These are phyloP conservation scores for Plasmodium knowlesi DNA, from an alignment of 169 alveolate species.

Conservation along the genomic window DNA sequence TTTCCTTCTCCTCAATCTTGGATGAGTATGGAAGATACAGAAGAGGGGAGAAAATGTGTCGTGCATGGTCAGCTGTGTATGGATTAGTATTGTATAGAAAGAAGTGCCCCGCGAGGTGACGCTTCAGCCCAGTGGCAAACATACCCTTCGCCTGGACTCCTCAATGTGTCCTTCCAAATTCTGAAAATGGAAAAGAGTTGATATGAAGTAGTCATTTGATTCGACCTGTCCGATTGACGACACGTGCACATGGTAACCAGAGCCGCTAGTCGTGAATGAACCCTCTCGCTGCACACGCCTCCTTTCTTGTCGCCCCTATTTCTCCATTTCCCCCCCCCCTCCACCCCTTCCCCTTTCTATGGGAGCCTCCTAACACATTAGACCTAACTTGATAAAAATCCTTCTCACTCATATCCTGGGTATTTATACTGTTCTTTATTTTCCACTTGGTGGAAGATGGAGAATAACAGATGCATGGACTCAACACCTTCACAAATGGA, in stretches of 20 bases:
- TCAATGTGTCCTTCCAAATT: slow-evolving; percentile 36
- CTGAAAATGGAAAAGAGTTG: neutral
- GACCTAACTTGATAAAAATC: slow-evolving; percentile 42
- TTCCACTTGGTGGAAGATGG: neutral
- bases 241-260: neutral
- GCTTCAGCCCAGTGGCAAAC: neutral
- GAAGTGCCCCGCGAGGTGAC: neutral
- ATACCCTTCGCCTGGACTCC: slow-evolving; percentile 34
- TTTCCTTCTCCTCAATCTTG: slow-evolving; percentile 29
- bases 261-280: neutral
- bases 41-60: neutral
- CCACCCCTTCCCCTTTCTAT: neutral
- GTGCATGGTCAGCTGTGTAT: neutral
- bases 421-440: neutral
- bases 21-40: neutral
- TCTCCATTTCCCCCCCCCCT: neutral
- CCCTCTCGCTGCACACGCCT: neutral
- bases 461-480: neutral
- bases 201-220: neutral
- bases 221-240: neutral
- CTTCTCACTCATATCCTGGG: slow-evolving; percentile 41
- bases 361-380: neutral
- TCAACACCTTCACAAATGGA: neutral
- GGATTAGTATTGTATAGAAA: no score
- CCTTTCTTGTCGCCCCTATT: neutral